Evolutionary conservation across 495 filamentous ascomycete species (phyloP), one percentile per base, ranked within the genome.

Genomic region (Astrocystis sublimbata): DNA sequence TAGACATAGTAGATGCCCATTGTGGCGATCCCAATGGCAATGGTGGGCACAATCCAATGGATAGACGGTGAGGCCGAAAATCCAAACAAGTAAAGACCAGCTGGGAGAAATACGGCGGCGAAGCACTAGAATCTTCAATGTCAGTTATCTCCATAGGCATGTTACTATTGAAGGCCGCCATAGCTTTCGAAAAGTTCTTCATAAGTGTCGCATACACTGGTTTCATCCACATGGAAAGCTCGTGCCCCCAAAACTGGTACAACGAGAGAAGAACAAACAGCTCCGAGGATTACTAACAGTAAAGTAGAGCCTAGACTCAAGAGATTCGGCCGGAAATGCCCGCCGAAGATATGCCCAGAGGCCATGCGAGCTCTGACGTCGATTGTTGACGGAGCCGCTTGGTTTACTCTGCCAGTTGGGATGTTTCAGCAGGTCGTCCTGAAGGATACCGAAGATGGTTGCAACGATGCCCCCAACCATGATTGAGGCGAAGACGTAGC

Each of bases 1-100:
- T 97, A 97, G 45, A 97, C 85, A 42, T 86, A 87, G 69, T 91
- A 92, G 54, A 98, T 96, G 9, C 93, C 93, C 79, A 96, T 90
- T 0, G 89, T 96, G 3, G 91, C 87, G 60, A 88, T 84, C 0
- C 77, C 84, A 49, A 97, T 79, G 0, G 85, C 88, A 19, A 96
- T 71, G 0, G 87, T 76, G 6, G 93, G 92, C 0, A 88, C 83
- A 51, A 93, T 91, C 89, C 90, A 96, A 56, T 85, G 90, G 7
- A 89, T 80, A 0, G 81, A 81, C 0, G 84, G 73, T 53, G 80
- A 88, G 9, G 85, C 85, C 1, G 89, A 89, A 72, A 96, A 93
- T 74, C 89, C 90, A 76, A 97, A 96, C 40, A 83, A 68, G 68
- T 74, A 81, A 0, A 92, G 77, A 0, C 92, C 91, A 50, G 88